Evolutionary conservation across 371 early-diverging fungal species (phyloP), one percentile per base, ranked within the genome.

Genomic region (Mucor racemosus): DNA sequence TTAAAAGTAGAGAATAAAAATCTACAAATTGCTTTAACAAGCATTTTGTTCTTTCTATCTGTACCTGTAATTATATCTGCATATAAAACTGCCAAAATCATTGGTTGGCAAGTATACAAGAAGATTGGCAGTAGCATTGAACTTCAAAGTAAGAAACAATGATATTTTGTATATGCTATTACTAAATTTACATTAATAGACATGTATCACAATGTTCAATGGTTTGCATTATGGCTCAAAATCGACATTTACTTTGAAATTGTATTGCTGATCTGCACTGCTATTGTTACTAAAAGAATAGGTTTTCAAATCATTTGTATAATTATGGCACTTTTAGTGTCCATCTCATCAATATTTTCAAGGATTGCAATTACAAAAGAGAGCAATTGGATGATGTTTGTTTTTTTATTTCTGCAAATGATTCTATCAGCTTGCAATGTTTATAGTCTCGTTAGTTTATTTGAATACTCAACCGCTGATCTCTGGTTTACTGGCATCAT

Each of bases 61-160:
- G 33, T 60, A 3, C 69, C 69, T 13, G 48, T 64, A 9, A 60
- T 69, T 21, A 13, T 60, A 7, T 50, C 69, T 6, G 69, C 69
- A 13, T 60, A 69, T 31, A 69, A 64, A 17, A 39, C 64, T 14
- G 39, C 60, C 5, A 59, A 69, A 55, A 31, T 55, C 15, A 64
- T 69, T 15, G 65, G 69, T 7, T 69, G 69, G 69, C 64, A 64
- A 34, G 59, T 69, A 3, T 69, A 69, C 53, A 64, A 64, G 21
- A 64, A 56, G 19, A 64, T 69, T 17, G 69, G 69, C 33, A 60
- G 64, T 6, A 69, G 63, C 5, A 59, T 64, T 46, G 36, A 57
- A 13, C 36, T 69, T 6, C 59, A 69, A 60, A 35, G 69, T 69
- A 69, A 57, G 62, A 19, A 35, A 5, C 21, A 50, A 7, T 54